Evolutionary conservation across 805 yeast genomes (phyloP).

Genomic region (Lipomyces spencermartinsiae): DNA sequence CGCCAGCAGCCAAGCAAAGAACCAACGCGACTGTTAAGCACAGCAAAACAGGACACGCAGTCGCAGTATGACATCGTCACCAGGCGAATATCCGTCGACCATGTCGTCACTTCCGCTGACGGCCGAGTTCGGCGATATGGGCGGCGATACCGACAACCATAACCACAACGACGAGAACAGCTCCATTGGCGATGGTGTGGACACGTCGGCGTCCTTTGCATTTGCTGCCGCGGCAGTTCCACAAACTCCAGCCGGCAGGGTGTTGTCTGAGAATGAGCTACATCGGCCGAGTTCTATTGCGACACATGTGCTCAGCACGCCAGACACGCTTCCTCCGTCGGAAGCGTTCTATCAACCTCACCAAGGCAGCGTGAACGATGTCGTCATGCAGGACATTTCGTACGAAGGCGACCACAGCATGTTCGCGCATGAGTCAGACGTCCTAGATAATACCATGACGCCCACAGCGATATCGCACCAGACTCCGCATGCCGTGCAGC

Average conservation of each 20-base stretch:
- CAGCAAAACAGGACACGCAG: not conserved
- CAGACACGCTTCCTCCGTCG: conserved; percentile 21
- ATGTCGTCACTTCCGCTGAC: conserved; percentile 9
- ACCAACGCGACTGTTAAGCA: not conserved
- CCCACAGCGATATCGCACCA: not conserved
- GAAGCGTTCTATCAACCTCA: conserved; percentile 16
- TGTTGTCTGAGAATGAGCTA: conserved; percentile 4
- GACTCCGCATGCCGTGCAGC: not conserved
- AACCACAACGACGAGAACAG: not conserved
- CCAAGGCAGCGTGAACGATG: not conserved
- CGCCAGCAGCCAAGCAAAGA: not conserved
- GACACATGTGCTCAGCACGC: conserved; percentile 16
- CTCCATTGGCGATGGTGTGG: not conserved
- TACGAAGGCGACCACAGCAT: conserved; percentile 1
- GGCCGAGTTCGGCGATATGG: not conserved
- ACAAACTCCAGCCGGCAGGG: conserved; percentile 12
- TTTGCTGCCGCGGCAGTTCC: conserved; percentile 10
- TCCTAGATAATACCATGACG: not conserved
- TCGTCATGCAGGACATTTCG: conserved; percentile 13
- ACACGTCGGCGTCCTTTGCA: conserved; percentile 8
- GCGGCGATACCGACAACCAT: not conserved
- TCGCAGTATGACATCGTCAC: conserved; percentile 9
- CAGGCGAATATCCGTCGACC: conserved; percentile 11
- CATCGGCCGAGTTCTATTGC: conserved; percentile 2
- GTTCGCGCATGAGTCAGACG: conserved; percentile 7